A percentile compares a stretch with the other conserved stretches of the same genome.
Evolutionary conservation across 2,329 filamentous ascomycete genomes (phyloP).

Genomic region (Bipolaris cookei): DNA sequence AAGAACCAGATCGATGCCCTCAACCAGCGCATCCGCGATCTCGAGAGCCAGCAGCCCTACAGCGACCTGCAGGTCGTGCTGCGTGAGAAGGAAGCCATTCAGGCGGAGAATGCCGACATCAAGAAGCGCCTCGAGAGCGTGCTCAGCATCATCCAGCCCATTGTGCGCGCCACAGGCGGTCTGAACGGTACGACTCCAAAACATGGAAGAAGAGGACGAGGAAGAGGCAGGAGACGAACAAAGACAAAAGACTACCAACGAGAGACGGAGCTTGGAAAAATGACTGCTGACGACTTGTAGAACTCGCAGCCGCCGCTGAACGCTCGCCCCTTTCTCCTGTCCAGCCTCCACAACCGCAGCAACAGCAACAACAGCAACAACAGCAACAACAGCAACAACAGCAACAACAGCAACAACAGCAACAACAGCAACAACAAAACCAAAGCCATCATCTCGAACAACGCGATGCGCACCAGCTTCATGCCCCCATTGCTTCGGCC

Average conservation of each 20-base stretch:
- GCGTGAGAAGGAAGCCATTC: conserved; percentile 75
- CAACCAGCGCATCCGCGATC: conserved; percentile 73
- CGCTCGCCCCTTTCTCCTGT: conserved; percentile 54
- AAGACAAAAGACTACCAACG: too few relatives aligned
- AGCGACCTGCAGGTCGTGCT: conserved; percentile 80
- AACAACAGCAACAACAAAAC: conserved; percentile 19
- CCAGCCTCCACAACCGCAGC: conserved; percentile 8
- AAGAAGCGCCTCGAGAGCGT: conserved; percentile 70
- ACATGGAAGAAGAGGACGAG: too few relatives aligned
- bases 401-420: conserved; percentile 14
- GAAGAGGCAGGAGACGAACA: too few relatives aligned
- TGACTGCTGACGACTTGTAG: conserved; percentile 36
- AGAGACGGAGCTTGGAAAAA: neutral
- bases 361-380: conserved; percentile 16
- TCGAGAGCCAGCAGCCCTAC: conserved; percentile 81
- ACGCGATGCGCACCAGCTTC: conserved; percentile 31
- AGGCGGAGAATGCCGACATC: conserved; percentile 81
- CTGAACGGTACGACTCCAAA: conserved; percentile 50
- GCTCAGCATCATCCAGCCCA: conserved; percentile 67
- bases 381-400: conserved; percentile 7
- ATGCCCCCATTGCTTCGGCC: conserved; percentile 23
- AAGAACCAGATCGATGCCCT: conserved; percentile 78
- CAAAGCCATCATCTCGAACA: neutral
- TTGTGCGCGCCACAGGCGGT: conserved; percentile 55
- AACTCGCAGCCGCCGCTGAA: conserved; percentile 57